These are phyloP conservation scores for Calophaca sinica DNA, from an alignment of 306 rosid species.

Conservation along the genomic window DNA sequence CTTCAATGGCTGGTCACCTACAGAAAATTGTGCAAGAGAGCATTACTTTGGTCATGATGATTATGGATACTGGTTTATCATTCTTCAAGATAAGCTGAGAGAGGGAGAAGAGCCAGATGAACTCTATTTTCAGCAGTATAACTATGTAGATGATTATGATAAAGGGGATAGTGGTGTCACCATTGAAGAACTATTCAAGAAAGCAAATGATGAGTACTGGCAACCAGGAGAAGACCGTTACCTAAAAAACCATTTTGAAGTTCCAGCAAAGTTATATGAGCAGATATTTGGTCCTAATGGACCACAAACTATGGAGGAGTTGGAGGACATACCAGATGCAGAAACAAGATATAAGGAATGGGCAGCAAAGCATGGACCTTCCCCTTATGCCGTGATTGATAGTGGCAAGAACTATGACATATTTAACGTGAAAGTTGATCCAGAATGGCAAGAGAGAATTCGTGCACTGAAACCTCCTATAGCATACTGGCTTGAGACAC, in stretches of 20 bases:
- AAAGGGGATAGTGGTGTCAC: constrained; percentile 94
- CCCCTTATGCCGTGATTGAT: constrained; percentile 79
- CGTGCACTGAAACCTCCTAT: constrained; percentile 77
- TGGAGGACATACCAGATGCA: constrained; percentile 86
- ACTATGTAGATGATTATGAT: constrained; percentile 87
- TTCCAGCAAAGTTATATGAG: constrained; percentile 87
- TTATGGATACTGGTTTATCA: constrained; percentile 94
- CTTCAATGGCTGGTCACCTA: constrained; percentile 91
- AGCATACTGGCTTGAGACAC: constrained; percentile 88
- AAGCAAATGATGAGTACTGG: constrained; percentile 89
- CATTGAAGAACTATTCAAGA: constrained; percentile 79
- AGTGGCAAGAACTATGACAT: constrained; percentile 85
- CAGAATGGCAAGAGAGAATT: constrained; percentile 66
- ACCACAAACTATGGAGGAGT: constrained; percentile 85
- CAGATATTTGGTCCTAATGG: constrained; percentile 97
- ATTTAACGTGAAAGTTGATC: constrained; percentile 71
- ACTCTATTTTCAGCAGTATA: constrained; percentile 92
- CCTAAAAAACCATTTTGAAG: constrained; percentile 73
- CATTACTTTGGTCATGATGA: constrained; percentile 93
- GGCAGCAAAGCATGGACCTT: constrained; percentile 73
- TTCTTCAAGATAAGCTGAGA: constrained; percentile 88
- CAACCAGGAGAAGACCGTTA: constrained; percentile 94
- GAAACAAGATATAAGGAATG: constrained; percentile 87
- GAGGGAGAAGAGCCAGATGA: constrained; percentile 88
- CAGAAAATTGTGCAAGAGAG: constrained; percentile 90